Base-by-base conservation (phyloP, 257 asterid genomes). In the Solanum clarkiae region DNA sequence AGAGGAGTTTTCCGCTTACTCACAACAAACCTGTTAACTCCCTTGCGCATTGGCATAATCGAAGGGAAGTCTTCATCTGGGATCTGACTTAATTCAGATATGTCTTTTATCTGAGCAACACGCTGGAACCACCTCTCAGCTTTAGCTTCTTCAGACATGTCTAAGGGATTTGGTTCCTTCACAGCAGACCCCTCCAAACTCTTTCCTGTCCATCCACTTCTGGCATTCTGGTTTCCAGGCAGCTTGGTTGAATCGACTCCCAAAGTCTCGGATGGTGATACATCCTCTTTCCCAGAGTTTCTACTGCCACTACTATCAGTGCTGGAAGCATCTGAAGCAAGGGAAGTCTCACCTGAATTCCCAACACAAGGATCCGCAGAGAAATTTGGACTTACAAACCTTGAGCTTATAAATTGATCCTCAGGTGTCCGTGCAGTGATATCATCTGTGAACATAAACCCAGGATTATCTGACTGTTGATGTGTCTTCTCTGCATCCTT, bases 61-160 rank as follows among this genome's bases (percentile, higher is more conserved):
- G 98, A 92, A 2, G 98, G 99, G 81, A 95, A 96, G 80, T 96
- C 99, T 83, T 96, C 99, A 79, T 96, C 99, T 1, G 98, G 99
- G 70, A 96, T 96, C 88, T 95, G 96, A 85, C 95, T 93, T 84
- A 96, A 92, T 92, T 96, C 98, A 36, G 98, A 94, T 24, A 96
- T 94, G 86, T 96, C 98, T 88, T 95, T 96, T 68, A 95, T 95
- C 91, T 96, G 98, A 62, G 98, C 96, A 10, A 92, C 97, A 2
- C 99, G 97, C 74, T 88, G 90, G 92, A 96, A 96, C 99, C 99
- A 96, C 84, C 98, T 90, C 84, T 96, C 97, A 12, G 98, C 93
- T 90, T 95, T 96, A 54, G 98, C 99, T 89, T 96, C 99, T 88
- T 96, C 98, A 2, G 99, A 96, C 99, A 95, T 94, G 89, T 96